Conservation (phyloP, 1,139 yeast species). For the Debaryomyces singareniensis region DNA sequence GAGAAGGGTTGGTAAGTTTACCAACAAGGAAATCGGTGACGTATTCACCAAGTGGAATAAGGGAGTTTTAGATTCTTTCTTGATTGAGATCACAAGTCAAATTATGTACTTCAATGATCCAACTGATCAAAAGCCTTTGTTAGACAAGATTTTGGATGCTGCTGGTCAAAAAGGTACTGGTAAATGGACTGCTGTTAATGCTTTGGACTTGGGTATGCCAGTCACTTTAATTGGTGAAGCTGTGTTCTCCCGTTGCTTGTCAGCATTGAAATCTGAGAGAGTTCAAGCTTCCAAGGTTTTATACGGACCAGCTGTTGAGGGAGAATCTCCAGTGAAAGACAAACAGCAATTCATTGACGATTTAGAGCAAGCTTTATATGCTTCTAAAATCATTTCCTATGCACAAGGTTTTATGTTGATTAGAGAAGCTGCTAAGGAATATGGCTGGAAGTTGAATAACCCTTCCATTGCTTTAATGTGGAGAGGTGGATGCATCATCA, state of each 20-base stretch:
- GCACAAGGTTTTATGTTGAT: slow-evolving; percentile 99
- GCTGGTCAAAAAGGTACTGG: slow-evolving; percentile 99
- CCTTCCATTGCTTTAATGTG: slow-evolving; percentile 99
- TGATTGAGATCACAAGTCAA: slow-evolving; percentile 95
- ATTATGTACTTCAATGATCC: slow-evolving; percentile 82
- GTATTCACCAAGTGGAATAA: slow-evolving; percentile 92
- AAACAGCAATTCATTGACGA: slow-evolving; percentile 81
- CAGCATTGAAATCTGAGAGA: slow-evolving; percentile 90
- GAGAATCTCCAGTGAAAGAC: slow-evolving; percentile 57
- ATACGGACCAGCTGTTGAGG: slow-evolving; percentile 64
- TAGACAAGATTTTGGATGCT: slow-evolving; percentile 91
- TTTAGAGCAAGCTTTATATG: slow-evolving; percentile 96
- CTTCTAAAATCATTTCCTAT: slow-evolving; percentile 96
- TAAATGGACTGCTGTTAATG: slow-evolving; percentile 99
- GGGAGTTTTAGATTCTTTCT: slow-evolving; percentile 96
- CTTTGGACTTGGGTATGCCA: slow-evolving; percentile 97
- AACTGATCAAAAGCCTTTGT: slow-evolving; percentile 83
- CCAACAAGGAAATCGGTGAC: slow-evolving; percentile 89
- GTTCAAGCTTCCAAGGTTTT: slow-evolving; percentile 72
- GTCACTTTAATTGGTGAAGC: slow-evolving; percentile 98
- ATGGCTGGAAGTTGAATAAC: slow-evolving; percentile 95
- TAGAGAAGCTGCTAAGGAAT: slow-evolving; percentile 96
- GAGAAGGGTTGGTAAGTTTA: slow-evolving; percentile 90
- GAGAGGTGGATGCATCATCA: slow-evolving; percentile 99
- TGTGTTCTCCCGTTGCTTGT: slow-evolving; percentile 92